Evolutionary conservation across 1,139 yeast genomes (phyloP), one percentile per base, ranked within the genome.

Genomic region (Saccharomyces pastorianus): DNA sequence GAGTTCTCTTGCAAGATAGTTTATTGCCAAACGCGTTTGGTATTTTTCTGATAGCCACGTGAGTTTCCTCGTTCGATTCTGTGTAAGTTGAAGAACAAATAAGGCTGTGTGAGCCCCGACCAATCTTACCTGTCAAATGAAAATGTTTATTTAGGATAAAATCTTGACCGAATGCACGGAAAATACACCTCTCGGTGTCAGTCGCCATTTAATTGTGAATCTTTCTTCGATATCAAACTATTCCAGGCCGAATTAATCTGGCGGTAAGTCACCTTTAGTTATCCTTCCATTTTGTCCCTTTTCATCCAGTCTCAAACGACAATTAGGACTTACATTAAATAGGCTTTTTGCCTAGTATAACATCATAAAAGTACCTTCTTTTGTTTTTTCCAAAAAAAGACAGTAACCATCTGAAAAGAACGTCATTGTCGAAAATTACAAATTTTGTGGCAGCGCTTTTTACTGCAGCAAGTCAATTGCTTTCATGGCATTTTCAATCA

Each of bases 1-100:
- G 75, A 2, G 96, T 95, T 51, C 98, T 76, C 65, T 89, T 88
- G 69, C 96, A 87, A 53, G 91, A 76, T 58, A 90, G 88, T 38
- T 38, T 9, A 9, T 17, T 34, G 13, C 4, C 11, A 38, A 38
- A 38, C 11, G 25, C 44, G 9, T 17, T 38, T 11, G 44, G 25
- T 8, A 38, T 38, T 38, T 38, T 38, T 11, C 17, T 38, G 44
- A 38, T 38, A 38, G 44, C 44, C 25, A 17, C 13, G 23, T 23
- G 4, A 17, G 11, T 38, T 8, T 17, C 44, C 13, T 38, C 25
- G 25, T 17, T 38, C 25, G 4, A 8, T 13, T 38, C 44, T 38
- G 44, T 17, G 17, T 38, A 38, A 17, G 13, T 38, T 25, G 44
- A 38, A 38, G 44, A 38, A 9, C 44, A 38, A 17, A 38, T 17